phyloP scores from a whole-genome alignment of 73 alveolate species.

The Tetrahymena thermophila region DNA sequence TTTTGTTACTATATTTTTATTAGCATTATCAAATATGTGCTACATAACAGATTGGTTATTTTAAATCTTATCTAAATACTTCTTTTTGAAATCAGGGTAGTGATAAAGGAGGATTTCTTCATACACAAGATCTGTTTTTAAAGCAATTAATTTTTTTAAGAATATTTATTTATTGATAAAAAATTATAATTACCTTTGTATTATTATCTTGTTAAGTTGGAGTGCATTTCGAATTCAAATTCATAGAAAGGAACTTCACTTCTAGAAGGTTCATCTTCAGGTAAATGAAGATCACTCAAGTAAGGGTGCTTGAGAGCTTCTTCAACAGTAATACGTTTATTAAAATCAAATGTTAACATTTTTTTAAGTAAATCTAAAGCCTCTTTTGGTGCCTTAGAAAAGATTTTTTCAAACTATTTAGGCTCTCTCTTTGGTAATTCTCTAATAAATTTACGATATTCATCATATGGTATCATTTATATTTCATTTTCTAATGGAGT shows the following conservation, averaged over 20 bases:
- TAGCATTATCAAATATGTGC: conserved; percentile 27
- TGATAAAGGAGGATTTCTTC: conserved; percentile 63
- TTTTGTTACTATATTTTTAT: background rate
- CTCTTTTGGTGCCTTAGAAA: conserved; percentile 50
- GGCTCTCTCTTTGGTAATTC: conserved; percentile 52
- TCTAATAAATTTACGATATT: conserved; percentile 27
- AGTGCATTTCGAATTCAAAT: conserved; percentile 56
- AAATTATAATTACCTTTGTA: conserved; percentile 17
- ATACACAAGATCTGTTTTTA: conserved; percentile 36
- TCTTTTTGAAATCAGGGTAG: conserved; percentile 27
- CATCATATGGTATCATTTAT: conserved; percentile 42
- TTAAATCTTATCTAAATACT: conserved; percentile 49
- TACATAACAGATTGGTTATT: conserved; percentile 22
- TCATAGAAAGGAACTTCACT: conserved; percentile 43
- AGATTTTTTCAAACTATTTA: conserved; percentile 43
- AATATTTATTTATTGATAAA: too few relatives aligned
- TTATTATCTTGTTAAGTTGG: conserved; percentile 39
- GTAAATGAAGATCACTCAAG: conserved; percentile 63
- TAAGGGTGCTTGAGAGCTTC: conserved; percentile 88
- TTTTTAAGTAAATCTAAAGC: conserved; percentile 66
- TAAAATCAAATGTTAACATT: conserved; percentile 74
- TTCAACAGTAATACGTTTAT: conserved; percentile 79
- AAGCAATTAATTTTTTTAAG: too few relatives aligned
- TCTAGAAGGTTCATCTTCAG: conserved; percentile 61
- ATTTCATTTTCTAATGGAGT: conserved; percentile 66